Conservation (phyloP, 2,329 filamentous ascomycete species). For the Sporothrix euskadiensis region DNA sequence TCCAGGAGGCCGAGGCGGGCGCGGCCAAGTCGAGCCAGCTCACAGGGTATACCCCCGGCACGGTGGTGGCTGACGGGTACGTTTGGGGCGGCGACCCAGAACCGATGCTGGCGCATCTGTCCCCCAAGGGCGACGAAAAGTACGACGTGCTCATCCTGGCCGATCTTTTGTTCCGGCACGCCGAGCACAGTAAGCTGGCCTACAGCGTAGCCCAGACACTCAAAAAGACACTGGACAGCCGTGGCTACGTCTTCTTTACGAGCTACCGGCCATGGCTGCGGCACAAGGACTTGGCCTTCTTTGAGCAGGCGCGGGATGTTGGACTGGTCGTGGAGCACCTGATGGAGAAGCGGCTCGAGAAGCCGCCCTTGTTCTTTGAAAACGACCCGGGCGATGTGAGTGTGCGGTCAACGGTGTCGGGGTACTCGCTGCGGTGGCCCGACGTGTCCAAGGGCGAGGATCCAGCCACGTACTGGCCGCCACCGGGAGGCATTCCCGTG, state of each 20-base stretch:
- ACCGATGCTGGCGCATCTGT: constrained; percentile 59
- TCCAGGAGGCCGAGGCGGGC: constrained; percentile 54
- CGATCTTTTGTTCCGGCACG: constrained; percentile 88
- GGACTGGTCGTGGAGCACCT: constrained; percentile 80
- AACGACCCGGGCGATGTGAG: constrained; percentile 82
- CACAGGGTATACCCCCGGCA: constrained; percentile 18
- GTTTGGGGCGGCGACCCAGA: constrained; percentile 74
- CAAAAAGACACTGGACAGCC: constrained; percentile 54
- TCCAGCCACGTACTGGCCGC: constrained; percentile 29
- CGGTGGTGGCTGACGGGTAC: constrained; percentile 64
- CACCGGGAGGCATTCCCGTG: constrained; percentile 22
- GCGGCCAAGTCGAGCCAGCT: constrained; percentile 32
- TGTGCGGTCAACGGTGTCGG: constrained; percentile 78
- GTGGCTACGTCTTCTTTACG: constrained; percentile 88
- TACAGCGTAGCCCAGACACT: constrained; percentile 70
- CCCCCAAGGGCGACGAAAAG: constrained; percentile 35
- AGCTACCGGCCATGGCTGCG: constrained; percentile 90
- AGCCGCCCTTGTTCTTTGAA: constrained; percentile 79
- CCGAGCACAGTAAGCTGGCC: constrained; percentile 77
- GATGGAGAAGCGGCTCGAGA: constrained; percentile 77
- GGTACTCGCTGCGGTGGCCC: constrained; percentile 71
- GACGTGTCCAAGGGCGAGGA: constrained; percentile 35
- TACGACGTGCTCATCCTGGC: constrained; percentile 87
- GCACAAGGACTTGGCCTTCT: constrained; percentile 83
- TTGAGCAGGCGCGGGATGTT: constrained; percentile 68